Conservation (phyloP, 2,329 filamentous ascomycete species). For the Xylariaceae sp. region DNA sequence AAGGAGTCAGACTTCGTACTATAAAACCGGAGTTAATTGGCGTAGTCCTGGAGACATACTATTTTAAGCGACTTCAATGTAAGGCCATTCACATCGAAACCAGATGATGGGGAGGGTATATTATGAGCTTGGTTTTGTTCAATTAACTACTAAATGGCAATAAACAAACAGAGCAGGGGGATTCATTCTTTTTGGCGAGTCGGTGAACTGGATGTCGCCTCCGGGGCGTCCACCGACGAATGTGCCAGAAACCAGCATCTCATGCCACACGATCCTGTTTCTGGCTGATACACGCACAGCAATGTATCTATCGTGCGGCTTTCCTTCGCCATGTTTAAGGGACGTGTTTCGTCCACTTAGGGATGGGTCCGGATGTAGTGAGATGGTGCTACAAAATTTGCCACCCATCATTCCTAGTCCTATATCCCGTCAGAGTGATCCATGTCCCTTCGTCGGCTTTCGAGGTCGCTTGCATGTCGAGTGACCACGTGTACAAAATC, state of each 20-base stretch:
- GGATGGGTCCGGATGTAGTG: slow-evolving; percentile 33
- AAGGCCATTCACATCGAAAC: too few relatives aligned
- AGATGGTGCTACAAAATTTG: slow-evolving; percentile 33
- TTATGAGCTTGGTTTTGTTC: slow-evolving; percentile 23
- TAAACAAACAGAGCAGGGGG: slow-evolving; percentile 19
- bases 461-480: slow-evolving; percentile 12
- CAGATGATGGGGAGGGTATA: background rate
- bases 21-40: too few relatives aligned
- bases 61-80: too few relatives aligned
- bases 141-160: slow-evolving; percentile 15
- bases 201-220: slow-evolving; percentile 8
- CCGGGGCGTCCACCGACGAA: slow-evolving; percentile 22
- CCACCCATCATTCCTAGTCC: slow-evolving; percentile 27
- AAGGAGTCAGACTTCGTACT: too few relatives aligned
- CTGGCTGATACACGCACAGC: slow-evolving; percentile 20
- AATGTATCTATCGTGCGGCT: slow-evolving; percentile 19
- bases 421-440: slow-evolving; percentile 15
- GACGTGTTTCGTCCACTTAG: slow-evolving; percentile 20
- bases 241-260: slow-evolving; percentile 32
- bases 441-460: slow-evolving; percentile 19
- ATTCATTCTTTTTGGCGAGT: slow-evolving; percentile 10
- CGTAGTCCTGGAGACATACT: too few relatives aligned
- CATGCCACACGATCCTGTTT: slow-evolving; percentile 27
- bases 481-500: slow-evolving; percentile 4
- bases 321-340: slow-evolving; percentile 25